A percentile compares a stretch with the other conserved stretches of the same genome.
These are phyloP conservation scores for Argentina anserina DNA, from an alignment of 306 rosid species.

Conservation along the genomic window DNA sequence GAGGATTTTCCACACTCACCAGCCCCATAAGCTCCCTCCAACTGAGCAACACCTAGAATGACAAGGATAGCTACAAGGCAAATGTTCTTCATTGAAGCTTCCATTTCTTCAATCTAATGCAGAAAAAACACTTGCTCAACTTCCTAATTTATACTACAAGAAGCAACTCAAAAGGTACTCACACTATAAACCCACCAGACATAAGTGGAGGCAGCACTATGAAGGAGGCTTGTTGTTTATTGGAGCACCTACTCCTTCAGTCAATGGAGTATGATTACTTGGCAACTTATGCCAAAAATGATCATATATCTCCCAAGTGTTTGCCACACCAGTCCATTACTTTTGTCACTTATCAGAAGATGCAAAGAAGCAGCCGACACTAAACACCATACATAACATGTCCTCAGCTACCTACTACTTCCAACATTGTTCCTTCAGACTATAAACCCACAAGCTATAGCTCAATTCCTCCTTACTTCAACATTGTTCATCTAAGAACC, in stretches of 20 bases:
- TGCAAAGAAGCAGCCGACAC: background rate
- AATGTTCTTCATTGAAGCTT: constrained; percentile 30
- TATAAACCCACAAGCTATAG: background rate
- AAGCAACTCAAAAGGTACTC: constrained; percentile 9
- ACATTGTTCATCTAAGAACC: background rate
- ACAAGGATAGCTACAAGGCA: constrained; percentile 21
- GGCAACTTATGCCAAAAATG: constrained; percentile 4
- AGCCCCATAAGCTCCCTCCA: constrained; percentile 23
- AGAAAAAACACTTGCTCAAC: background rate
- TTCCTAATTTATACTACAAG: constrained; percentile 24
- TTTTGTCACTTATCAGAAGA: background rate
- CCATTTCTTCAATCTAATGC: constrained; percentile 6
- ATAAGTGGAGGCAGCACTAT: constrained; percentile 39
- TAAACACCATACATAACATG: background rate
- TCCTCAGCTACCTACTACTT: background rate
- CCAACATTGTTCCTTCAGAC: background rate
- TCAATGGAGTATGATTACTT: constrained; percentile 12
- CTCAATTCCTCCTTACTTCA: background rate
- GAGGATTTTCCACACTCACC: constrained; percentile 44
- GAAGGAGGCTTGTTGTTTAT: constrained; percentile 2
- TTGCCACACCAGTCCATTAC: background rate
- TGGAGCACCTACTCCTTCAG: constrained; percentile 18
- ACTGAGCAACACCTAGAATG: constrained; percentile 3
- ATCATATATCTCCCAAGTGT: background rate
- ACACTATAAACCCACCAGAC: constrained; percentile 16